These are phyloP conservation scores for Eremothecium cymbalariae DNA, from an alignment of 1,139 yeast species.

Conservation along the genomic window DNA sequence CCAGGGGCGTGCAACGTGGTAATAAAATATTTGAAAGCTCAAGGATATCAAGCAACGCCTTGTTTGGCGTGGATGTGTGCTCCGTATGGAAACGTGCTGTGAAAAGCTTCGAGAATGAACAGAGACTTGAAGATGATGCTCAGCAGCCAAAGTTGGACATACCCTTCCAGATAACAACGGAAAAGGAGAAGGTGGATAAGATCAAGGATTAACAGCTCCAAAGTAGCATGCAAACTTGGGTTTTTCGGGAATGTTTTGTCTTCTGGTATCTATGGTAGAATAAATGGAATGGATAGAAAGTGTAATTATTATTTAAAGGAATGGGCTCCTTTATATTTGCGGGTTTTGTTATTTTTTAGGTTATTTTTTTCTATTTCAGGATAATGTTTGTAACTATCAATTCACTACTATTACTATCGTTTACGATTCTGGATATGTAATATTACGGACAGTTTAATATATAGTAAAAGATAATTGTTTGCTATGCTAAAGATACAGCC, in stretches of 20 bases:
- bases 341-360: too few species aligned
- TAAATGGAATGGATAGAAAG: too few species aligned
- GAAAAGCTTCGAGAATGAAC: conserved; percentile 23
- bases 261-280: too few species aligned
- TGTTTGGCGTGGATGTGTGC: conserved; percentile 50
- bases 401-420: too few species aligned
- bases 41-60: conserved; percentile 32
- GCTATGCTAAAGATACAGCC: too few species aligned
- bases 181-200: too few species aligned
- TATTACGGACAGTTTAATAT: conserved; percentile 2
- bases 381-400: neutral
- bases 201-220: too few species aligned
- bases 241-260: too few species aligned
- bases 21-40: conserved; percentile 14
- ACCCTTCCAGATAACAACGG: conserved; percentile 5
- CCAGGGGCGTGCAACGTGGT: conserved; percentile 5
- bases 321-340: too few species aligned
- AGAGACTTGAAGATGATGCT: conserved; percentile 3
- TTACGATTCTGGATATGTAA: conserved; percentile 1
- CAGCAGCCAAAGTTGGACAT: conserved; percentile 5
- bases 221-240: too few species aligned
- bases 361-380: neutral
- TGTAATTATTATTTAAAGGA: too few species aligned
- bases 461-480: neutral
- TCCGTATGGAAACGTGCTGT: conserved; percentile 50